phyloP scores from a whole-genome alignment of 768 basidiomycete species.

The Russula foetens region DNA sequence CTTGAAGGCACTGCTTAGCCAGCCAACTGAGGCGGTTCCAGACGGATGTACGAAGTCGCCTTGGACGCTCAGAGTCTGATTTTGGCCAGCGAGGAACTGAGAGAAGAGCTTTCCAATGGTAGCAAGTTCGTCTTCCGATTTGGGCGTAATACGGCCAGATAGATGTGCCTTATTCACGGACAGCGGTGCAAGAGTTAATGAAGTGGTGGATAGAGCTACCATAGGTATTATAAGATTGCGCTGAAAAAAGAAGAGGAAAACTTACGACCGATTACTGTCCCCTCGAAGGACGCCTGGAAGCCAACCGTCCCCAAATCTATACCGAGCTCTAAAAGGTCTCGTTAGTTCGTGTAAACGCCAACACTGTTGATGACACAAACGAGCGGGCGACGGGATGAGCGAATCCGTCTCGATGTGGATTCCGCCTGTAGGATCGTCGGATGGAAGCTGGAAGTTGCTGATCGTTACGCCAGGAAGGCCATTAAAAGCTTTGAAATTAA shows the following conservation, averaged over 20 bases:
- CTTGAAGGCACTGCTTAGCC: slow-evolving; percentile 67
- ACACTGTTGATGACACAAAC: slow-evolving; percentile 31
- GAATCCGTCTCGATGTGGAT: slow-evolving; percentile 65
- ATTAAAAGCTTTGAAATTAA: slow-evolving; percentile 65
- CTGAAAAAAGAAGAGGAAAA: neutral
- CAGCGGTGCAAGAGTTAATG: slow-evolving; percentile 43
- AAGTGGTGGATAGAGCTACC: slow-evolving; percentile 43
- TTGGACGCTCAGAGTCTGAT: slow-evolving; percentile 49
- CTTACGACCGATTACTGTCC: slow-evolving; percentile 49
- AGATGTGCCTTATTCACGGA: slow-evolving; percentile 44
- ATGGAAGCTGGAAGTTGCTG: slow-evolving; percentile 61
- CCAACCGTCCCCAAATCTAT: slow-evolving; percentile 58
- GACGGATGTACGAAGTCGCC: slow-evolving; percentile 55
- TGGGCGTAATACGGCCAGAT: slow-evolving; percentile 55
- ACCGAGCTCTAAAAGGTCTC: slow-evolving; percentile 46
- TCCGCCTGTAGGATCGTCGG: slow-evolving; percentile 59
- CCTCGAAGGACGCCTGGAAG: slow-evolving; percentile 55
- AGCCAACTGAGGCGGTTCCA: slow-evolving; percentile 43
- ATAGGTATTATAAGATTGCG: neutral
- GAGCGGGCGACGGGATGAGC: slow-evolving; percentile 54
- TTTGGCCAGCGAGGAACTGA: slow-evolving; percentile 52
- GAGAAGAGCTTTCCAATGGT: slow-evolving; percentile 58
- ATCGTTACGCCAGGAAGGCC: slow-evolving; percentile 62
- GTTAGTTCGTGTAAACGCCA: neutral
- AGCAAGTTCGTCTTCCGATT: slow-evolving; percentile 45